Conservation (phyloP, 2,329 filamentous ascomycete species). For the Fusarium mangiferae region DNA sequence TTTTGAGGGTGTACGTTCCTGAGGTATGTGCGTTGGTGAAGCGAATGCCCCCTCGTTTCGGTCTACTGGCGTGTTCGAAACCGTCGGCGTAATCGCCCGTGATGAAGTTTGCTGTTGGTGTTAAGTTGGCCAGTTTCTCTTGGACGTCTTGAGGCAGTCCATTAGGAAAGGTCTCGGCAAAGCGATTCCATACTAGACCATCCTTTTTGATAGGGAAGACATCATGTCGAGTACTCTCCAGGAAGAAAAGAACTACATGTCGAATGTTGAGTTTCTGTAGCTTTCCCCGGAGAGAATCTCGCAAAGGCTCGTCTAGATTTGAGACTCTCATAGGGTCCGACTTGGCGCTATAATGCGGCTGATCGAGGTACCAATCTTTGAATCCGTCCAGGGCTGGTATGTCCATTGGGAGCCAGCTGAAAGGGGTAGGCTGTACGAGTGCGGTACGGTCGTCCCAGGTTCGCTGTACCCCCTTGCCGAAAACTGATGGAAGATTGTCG, state of each 20-base stretch:
- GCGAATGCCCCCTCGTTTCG: constrained; percentile 51
- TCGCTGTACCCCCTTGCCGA: constrained; percentile 28
- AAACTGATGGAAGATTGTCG: constrained; percentile 34
- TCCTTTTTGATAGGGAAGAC: constrained; percentile 56
- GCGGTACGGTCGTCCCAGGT: constrained; percentile 46
- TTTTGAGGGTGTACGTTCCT: constrained; percentile 56
- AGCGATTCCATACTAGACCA: constrained; percentile 49
- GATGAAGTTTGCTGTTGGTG: constrained; percentile 47
- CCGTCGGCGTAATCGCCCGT: constrained; percentile 51
- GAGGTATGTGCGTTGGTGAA: constrained; percentile 54
- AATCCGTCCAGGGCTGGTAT: constrained; percentile 20
- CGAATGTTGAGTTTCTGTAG: constrained; percentile 50
- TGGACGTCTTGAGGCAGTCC: constrained; percentile 46
- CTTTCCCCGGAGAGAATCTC: constrained; percentile 37
- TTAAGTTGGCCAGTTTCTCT: constrained; percentile 41
- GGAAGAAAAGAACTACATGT: constrained; percentile 55
- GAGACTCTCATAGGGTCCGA: constrained; percentile 53
- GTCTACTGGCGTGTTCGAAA: constrained; percentile 37
- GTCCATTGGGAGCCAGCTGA: constrained; percentile 43
- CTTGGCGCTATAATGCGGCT: constrained; percentile 49
- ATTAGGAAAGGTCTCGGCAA: constrained; percentile 44
- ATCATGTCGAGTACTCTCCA: constrained; percentile 57
- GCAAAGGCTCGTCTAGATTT: constrained; percentile 48
- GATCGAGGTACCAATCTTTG: constrained; percentile 44
- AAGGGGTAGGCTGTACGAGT: constrained; percentile 28